Percentiles rank a stretch among this genome's conserved stretches.
Conservation (phyloP, 805 yeast species). For the Cyberlindnera galapagoensis region DNA sequence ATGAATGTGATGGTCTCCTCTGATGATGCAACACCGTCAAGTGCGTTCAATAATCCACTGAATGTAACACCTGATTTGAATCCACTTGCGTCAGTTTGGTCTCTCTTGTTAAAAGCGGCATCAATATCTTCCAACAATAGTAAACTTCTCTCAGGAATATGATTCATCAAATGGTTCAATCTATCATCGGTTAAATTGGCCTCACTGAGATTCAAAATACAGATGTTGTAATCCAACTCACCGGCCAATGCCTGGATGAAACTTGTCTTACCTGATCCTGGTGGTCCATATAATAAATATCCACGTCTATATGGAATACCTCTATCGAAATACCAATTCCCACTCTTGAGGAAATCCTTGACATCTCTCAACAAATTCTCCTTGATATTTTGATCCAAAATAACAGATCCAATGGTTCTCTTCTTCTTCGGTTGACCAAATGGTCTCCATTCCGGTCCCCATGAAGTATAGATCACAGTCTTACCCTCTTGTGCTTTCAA, state of each 20-base stretch:
- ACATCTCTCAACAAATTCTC: slow-evolving; percentile 67
- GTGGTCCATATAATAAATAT: slow-evolving; percentile 90
- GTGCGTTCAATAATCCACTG: slow-evolving; percentile 86
- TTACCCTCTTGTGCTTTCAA: slow-evolving; percentile 82
- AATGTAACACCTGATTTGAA: slow-evolving; percentile 87
- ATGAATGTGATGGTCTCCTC: slow-evolving; percentile 94
- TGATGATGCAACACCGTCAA: slow-evolving; percentile 96
- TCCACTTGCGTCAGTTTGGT: slow-evolving; percentile 71
- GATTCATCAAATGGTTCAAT: slow-evolving; percentile 91
- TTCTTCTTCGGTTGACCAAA: slow-evolving; percentile 94
- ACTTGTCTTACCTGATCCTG: slow-evolving; percentile 95
- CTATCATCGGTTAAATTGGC: slow-evolving; percentile 91
- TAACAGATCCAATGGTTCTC: slow-evolving; percentile 77
- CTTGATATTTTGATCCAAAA: slow-evolving; percentile 70
- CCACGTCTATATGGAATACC: slow-evolving; percentile 99
- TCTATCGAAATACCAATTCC: slow-evolving; percentile 88
- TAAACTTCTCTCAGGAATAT: slow-evolving; percentile 85
- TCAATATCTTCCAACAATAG: slow-evolving; percentile 88
- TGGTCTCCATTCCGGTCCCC: slow-evolving; percentile 99
- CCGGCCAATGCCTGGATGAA: slow-evolving; percentile 97
- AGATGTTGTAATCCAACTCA: slow-evolving; percentile 90
- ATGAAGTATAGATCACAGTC: slow-evolving; percentile 87
- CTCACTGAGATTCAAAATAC: slow-evolving; percentile 86
- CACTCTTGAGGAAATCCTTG: slow-evolving; percentile 67
- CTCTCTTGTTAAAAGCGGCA: slow-evolving; percentile 86